Conservation (phyloP, 768 basidiomycete species). For the Neoboletus brunneissimus region DNA sequence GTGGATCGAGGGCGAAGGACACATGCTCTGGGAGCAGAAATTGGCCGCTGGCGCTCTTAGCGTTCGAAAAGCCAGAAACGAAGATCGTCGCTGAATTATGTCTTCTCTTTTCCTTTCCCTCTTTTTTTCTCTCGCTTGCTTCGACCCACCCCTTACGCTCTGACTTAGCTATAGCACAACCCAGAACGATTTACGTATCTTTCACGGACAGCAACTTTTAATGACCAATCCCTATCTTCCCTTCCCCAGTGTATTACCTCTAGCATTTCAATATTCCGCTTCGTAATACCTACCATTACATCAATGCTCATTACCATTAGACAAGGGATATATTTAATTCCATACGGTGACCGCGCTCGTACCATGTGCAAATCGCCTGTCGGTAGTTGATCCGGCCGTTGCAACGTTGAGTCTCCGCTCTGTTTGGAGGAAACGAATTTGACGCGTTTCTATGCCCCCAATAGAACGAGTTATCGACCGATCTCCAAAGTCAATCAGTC, state of each 20-base stretch:
- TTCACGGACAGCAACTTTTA: conserved; percentile 22
- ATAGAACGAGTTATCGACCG: conserved; percentile 4
- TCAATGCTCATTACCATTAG: conserved; percentile 13
- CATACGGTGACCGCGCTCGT: conserved; percentile 1
- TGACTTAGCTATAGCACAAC: conserved; percentile 12
- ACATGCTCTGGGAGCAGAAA: conserved; percentile 60
- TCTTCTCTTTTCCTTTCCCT: not conserved
- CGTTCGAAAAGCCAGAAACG: conserved; percentile 35
- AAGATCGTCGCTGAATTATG: conserved; percentile 38
- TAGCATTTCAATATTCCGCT: conserved; percentile 17
- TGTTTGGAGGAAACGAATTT: conserved; percentile 16
- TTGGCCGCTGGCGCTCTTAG: conserved; percentile 38
- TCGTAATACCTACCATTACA: conserved; percentile 27
- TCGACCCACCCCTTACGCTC: conserved; percentile 5
- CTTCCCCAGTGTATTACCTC: conserved; percentile 18
- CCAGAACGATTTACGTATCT: conserved; percentile 26
- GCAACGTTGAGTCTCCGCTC: not conserved
- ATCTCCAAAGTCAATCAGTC: conserved; percentile 25
- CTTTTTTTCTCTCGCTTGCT: not conserved
- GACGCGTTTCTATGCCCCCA: conserved; percentile 19
- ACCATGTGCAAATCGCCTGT: conserved; percentile 12
- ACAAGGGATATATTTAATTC: conserved; percentile 20
- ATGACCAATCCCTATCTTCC: conserved; percentile 10
- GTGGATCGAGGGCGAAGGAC: conserved; percentile 70
- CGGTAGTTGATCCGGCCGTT: conserved; percentile 18